These are phyloP conservation scores for Parasarocladium wereldwijsianum DNA, from an alignment of 2,329 filamentous ascomycete genomes.

Conservation along the genomic window DNA sequence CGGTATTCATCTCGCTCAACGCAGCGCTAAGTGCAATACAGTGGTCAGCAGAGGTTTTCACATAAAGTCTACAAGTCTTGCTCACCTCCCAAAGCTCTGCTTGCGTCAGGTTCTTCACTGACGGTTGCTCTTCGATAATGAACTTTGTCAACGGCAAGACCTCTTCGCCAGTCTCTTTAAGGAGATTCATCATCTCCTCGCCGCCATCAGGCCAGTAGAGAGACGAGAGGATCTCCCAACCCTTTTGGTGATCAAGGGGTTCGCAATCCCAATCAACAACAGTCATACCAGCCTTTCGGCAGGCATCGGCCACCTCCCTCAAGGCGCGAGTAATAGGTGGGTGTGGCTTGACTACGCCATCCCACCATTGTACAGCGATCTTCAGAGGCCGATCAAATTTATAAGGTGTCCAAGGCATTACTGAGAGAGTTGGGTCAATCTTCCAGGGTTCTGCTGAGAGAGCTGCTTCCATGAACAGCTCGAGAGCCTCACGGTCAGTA, in stretches of 20 bases:
- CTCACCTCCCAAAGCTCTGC: slow-evolving; percentile 23
- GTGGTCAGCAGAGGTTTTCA: not conserved
- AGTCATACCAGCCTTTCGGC: slow-evolving; percentile 31
- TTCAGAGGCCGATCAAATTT: slow-evolving; percentile 30
- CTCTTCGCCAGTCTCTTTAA: slow-evolving; percentile 41
- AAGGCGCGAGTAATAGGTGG: slow-evolving; percentile 44
- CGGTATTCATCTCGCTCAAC: slow-evolving; percentile 24
- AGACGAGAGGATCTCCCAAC: slow-evolving; percentile 25
- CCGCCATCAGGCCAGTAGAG: slow-evolving; percentile 49
- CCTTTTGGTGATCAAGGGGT: slow-evolving; percentile 34
- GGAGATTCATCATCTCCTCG: slow-evolving; percentile 30
- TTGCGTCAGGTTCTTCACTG: slow-evolving; percentile 24
- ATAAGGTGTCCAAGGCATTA: slow-evolving; percentile 19
- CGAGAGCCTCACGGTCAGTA: slow-evolving; percentile 18
- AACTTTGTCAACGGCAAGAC: slow-evolving; percentile 41
- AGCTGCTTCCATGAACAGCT: slow-evolving; percentile 19
- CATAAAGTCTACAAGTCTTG: no score
- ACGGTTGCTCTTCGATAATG: slow-evolving; percentile 39
- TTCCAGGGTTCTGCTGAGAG: slow-evolving; percentile 18
- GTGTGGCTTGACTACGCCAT: slow-evolving; percentile 44
- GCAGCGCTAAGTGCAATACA: slow-evolving; percentile 15
- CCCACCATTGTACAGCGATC: slow-evolving; percentile 45
- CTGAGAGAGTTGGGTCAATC: slow-evolving; percentile 16
- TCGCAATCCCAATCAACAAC: slow-evolving; percentile 37
- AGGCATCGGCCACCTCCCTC: slow-evolving; percentile 35